Conservation (phyloP, 2,329 filamentous ascomycete genomes). For the Drechslerella coelobrocha region DNA sequence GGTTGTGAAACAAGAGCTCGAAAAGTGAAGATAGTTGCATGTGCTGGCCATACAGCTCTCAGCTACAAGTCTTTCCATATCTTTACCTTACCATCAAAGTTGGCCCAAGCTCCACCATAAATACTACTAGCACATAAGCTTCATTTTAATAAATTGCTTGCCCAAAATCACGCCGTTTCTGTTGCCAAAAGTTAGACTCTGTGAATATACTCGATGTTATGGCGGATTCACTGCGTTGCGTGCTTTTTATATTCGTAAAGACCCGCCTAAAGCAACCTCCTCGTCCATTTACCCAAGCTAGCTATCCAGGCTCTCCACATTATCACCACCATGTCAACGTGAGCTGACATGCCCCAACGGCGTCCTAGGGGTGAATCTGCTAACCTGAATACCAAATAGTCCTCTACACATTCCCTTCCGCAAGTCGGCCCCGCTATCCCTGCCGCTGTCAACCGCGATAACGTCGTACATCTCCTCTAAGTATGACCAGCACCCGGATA, state of each 20-base stretch:
- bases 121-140: no score
- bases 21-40: no score
- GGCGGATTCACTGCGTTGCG: no score
- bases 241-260: no score
- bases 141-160: no score
- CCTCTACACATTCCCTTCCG: slow-evolving; percentile 82
- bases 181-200: no score
- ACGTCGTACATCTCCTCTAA: slow-evolving; percentile 95
- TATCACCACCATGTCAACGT: slow-evolving; percentile 41
- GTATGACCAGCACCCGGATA: slow-evolving; percentile 98
- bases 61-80: slow-evolving; percentile 7
- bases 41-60: no score
- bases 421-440: slow-evolving; percentile 76
- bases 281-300: background rate
- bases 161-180: no score
- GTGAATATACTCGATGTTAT: no score
- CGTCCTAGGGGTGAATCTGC: background rate
- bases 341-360: background rate
- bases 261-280: slow-evolving; percentile 1
- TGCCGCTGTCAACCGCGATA: slow-evolving; percentile 74
- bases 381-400: slow-evolving; percentile 9
- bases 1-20: slow-evolving; percentile 36
- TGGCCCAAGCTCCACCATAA: no score
- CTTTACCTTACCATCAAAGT: no score
- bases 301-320: background rate